Conservation (phyloP, 768 basidiomycete genomes). For the Auricularia sp. region DNA sequence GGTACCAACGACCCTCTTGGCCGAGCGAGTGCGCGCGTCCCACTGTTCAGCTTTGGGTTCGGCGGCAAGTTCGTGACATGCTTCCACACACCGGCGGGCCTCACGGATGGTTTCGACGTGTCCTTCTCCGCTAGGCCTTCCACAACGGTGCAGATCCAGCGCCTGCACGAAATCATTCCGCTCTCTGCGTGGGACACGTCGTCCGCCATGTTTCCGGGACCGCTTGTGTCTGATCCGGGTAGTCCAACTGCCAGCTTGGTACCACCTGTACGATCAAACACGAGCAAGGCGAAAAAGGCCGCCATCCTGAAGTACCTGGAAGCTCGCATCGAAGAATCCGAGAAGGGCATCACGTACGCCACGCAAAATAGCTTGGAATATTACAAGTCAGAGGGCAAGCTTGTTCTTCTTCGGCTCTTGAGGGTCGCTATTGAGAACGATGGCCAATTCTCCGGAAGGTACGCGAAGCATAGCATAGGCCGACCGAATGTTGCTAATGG, state of each 20-base stretch:
- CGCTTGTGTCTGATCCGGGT: slow-evolving; percentile 58
- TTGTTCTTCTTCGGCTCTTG: slow-evolving; percentile 63
- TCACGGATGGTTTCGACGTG: slow-evolving; percentile 69
- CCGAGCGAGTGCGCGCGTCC: slow-evolving; percentile 60
- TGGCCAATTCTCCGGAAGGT: slow-evolving; percentile 82
- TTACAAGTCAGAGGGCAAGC: slow-evolving; percentile 62
- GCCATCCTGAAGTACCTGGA: slow-evolving; percentile 69
- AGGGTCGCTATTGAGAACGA: slow-evolving; percentile 82
- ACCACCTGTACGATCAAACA: slow-evolving; percentile 37
- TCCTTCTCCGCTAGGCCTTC: slow-evolving; percentile 63
- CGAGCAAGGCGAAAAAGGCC: slow-evolving; percentile 74
- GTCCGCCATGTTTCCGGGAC: slow-evolving; percentile 68
- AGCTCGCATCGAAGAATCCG: slow-evolving; percentile 65
- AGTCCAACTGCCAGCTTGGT: slow-evolving; percentile 56
- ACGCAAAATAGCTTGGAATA: slow-evolving; percentile 40
- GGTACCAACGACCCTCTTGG: slow-evolving; percentile 77
- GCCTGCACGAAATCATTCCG: slow-evolving; percentile 59
- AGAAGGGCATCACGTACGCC: slow-evolving; percentile 66
- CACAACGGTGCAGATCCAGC: slow-evolving; percentile 58
- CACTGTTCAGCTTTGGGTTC: slow-evolving; percentile 84
- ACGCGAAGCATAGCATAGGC: slow-evolving; percentile 21
- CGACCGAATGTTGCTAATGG: slow-evolving; percentile 1
- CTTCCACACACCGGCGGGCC: slow-evolving; percentile 62
- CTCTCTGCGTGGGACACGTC: slow-evolving; percentile 49
- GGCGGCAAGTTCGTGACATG: slow-evolving; percentile 87